A percentile compares a stretch with the other conserved stretches of the same genome.
Conservation (phyloP, 371 early-diverging fungal species). For the Apophysomyces trapeziformis region DNA sequence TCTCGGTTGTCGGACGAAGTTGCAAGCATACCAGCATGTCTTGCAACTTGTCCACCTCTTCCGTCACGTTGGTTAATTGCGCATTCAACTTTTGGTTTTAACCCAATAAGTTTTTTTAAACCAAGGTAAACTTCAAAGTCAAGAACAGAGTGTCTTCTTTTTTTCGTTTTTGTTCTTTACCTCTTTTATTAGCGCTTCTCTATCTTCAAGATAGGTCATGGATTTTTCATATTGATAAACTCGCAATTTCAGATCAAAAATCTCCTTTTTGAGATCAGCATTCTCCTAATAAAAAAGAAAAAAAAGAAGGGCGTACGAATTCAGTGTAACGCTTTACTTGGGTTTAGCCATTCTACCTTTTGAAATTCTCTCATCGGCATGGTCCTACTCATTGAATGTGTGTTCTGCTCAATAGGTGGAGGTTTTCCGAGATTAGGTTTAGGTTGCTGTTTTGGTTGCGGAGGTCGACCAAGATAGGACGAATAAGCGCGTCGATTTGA, state of each 20-base stretch:
- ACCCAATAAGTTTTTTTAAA: no score
- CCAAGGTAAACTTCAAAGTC: no score
- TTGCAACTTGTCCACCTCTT: neutral
- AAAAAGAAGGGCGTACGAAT: constrained; percentile 7
- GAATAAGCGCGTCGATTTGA: constrained; percentile 4
- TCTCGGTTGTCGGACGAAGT: neutral
- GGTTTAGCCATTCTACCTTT: constrained; percentile 14
- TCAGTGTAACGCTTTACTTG: constrained; percentile 2
- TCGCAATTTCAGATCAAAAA: constrained; percentile 49
- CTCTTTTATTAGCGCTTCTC: constrained; percentile 20
- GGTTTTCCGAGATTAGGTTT: constrained; percentile 4
- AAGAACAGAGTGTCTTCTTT: no score
- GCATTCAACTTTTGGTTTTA: constrained; percentile 21
- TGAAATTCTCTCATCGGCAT: constrained; percentile 19
- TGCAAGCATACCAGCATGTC: neutral
- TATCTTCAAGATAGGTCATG: constrained; percentile 19
- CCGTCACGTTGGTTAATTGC: constrained; percentile 17
- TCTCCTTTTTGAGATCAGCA: constrained; percentile 50
- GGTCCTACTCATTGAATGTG: constrained; percentile 3
- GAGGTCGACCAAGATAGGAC: constrained; percentile 2
- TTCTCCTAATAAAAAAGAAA: constrained; percentile 30
- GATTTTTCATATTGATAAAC: constrained; percentile 39
- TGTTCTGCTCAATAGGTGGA: neutral
- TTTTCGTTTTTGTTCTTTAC: neutral
- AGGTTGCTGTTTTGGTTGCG: constrained; percentile 6